Percentiles rank a stretch among this genome's conserved stretches.
phyloP scores from a whole-genome alignment of 345 rosid genomes.

The Linum lewisii region DNA sequence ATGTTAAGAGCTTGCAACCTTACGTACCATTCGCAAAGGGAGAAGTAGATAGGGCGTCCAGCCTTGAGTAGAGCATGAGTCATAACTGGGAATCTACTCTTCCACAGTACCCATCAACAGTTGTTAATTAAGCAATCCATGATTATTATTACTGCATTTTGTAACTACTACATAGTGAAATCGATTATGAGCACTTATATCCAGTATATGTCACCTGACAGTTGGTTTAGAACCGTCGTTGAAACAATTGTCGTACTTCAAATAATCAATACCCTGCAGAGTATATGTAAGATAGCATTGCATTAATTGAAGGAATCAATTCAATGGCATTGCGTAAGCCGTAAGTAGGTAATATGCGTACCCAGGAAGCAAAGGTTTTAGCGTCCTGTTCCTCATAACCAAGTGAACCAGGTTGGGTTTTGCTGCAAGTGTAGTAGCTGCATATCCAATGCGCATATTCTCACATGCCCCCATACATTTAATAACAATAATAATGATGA shows the following conservation, averaged over 20 bases:
- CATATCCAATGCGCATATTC: too few species aligned
- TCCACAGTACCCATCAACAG: neutral
- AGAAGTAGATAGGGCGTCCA: constrained; percentile 22
- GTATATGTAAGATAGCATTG: neutral
- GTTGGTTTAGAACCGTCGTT: constrained; percentile 7
- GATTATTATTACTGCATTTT: too few species aligned
- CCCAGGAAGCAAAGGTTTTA: constrained; percentile 8
- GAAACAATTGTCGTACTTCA: constrained; percentile 6
- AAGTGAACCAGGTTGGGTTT: constrained; percentile 2
- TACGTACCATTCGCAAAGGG: constrained; percentile 25
- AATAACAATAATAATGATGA: too few species aligned
- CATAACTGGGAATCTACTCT: constrained; percentile 21
- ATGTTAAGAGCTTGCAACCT: neutral
- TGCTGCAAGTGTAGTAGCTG: constrained; percentile 5
- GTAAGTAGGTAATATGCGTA: neutral
- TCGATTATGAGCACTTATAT: too few species aligned
- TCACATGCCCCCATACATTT: too few species aligned
- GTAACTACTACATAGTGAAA: too few species aligned
- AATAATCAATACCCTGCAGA: constrained; percentile 9
- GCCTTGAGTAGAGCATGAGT: constrained; percentile 22
- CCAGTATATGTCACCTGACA: neutral
- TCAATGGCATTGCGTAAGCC: too few species aligned
- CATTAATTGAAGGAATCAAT: neutral
- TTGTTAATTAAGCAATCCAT: too few species aligned
- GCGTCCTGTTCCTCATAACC: constrained; percentile 7